Evolutionary conservation across 2,329 filamentous ascomycete species (phyloP).

Genomic region (Epicoccum sorghinum): DNA sequence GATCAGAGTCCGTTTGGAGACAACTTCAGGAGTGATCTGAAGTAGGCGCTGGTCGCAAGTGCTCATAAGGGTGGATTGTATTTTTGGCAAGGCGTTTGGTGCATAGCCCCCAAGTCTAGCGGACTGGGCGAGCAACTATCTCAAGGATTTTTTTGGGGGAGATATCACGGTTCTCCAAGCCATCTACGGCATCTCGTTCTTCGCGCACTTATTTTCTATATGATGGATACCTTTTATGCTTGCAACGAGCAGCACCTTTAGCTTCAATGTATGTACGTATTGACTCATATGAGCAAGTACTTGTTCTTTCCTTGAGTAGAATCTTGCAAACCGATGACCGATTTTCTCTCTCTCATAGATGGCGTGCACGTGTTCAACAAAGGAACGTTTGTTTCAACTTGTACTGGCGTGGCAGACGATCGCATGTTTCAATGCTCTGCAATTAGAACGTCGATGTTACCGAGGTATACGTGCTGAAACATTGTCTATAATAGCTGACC

Average conservation of each 20-base stretch:
- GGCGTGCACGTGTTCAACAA: not conserved
- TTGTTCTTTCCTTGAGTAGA: not conserved
- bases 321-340: no score
- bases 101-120: constrained; percentile 16
- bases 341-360: no score
- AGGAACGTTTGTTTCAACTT: constrained; percentile 15
- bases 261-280: constrained; percentile 19
- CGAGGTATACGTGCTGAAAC: constrained; percentile 6
- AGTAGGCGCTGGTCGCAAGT: constrained; percentile 3
- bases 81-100: constrained; percentile 19
- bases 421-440: constrained; percentile 7
- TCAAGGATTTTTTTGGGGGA: constrained; percentile 8
- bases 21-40: constrained; percentile 27
- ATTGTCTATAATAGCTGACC: not conserved
- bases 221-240: constrained; percentile 8
- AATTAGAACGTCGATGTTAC: constrained; percentile 6
- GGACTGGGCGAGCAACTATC: constrained; percentile 17
- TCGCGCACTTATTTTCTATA: constrained; percentile 9
- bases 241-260: constrained; percentile 14
- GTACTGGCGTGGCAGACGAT: constrained; percentile 10
- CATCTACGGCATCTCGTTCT: constrained; percentile 15
- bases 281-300: constrained; percentile 10
- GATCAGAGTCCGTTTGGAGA: constrained; percentile 45
- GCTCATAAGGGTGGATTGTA: not conserved
- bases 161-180: constrained; percentile 17